Conservation (phyloP, 306 rosid species). For the Inga oerstediana region DNA sequence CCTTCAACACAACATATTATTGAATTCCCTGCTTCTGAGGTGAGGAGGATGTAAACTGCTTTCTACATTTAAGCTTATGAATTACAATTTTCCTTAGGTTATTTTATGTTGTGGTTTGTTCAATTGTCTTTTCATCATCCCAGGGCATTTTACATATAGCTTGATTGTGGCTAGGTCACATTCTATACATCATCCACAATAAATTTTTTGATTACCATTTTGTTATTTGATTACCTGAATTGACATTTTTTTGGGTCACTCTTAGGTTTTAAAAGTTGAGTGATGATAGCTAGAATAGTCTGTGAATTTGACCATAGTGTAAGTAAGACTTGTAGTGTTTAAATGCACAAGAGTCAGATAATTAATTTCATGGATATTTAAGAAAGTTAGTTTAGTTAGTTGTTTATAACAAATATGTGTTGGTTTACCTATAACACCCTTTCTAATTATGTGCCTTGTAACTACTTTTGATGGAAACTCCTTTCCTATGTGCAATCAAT, state of each 20-base stretch:
- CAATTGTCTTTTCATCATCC: neutral
- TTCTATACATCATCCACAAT: neutral
- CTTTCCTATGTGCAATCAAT: no score
- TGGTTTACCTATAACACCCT: no score
- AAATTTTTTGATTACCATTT: no score
- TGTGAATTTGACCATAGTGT: neutral
- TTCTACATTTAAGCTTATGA: neutral
- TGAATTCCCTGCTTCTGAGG: slow-evolving; percentile 83
- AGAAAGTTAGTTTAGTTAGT: no score
- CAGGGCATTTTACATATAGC: neutral
- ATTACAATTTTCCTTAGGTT: neutral
- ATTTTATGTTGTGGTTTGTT: neutral
- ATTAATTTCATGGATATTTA: no score
- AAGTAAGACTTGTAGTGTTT: neutral
- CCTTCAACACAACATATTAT: slow-evolving; percentile 69
- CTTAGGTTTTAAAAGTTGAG: neutral
- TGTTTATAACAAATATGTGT: no score
- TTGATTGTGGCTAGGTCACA: neutral
- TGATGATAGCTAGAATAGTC: neutral
- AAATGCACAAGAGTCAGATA: neutral
- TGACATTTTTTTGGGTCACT: neutral
- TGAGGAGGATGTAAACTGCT: slow-evolving; percentile 19
- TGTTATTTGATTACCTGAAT: neutral
- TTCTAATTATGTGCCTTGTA: no score
- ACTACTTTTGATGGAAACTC: no score